Evolutionary conservation across 257 asterid species (phyloP).

Genomic region (Solanum phureja): DNA sequence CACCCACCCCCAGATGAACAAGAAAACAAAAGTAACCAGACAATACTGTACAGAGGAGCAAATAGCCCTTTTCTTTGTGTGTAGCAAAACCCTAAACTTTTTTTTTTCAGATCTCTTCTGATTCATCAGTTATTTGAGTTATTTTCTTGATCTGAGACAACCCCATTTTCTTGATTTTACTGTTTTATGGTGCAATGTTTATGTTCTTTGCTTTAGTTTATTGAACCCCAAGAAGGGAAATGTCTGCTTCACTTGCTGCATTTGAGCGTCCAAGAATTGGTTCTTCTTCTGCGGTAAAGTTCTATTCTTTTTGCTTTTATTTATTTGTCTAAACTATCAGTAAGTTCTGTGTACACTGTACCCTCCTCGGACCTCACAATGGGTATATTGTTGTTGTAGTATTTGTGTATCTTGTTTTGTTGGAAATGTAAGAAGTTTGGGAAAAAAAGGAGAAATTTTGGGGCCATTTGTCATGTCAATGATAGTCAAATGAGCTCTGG

Average conservation of each 20-base stretch:
- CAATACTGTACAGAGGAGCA: background rate
- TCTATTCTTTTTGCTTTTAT: background rate
- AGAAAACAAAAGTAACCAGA: background rate
- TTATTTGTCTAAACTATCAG: background rate
- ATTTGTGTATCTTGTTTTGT: background rate
- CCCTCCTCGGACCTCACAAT: background rate
- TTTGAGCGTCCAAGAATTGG: constrained; percentile 91
- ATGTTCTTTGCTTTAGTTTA: background rate
- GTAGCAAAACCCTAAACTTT: background rate
- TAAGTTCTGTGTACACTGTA: background rate
- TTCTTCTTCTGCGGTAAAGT: constrained; percentile 67
- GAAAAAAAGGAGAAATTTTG: background rate
- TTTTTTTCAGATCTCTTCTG: background rate
- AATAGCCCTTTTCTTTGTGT: background rate
- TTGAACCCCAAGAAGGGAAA: constrained; percentile 10
- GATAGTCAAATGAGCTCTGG: background rate
- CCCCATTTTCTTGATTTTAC: background rate
- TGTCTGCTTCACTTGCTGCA: constrained; percentile 78
- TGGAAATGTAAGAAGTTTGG: background rate
- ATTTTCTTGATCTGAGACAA: background rate
- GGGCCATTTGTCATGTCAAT: background rate
- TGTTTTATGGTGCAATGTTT: background rate
- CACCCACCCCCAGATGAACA: background rate
- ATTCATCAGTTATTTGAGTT: background rate
- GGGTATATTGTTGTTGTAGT: background rate